A percentile compares a stretch with the other conserved stretches of the same genome.
phyloP scores from a whole-genome alignment of 2,329 filamentous ascomycete genomes.

The Trichophaea hybrida region DNA sequence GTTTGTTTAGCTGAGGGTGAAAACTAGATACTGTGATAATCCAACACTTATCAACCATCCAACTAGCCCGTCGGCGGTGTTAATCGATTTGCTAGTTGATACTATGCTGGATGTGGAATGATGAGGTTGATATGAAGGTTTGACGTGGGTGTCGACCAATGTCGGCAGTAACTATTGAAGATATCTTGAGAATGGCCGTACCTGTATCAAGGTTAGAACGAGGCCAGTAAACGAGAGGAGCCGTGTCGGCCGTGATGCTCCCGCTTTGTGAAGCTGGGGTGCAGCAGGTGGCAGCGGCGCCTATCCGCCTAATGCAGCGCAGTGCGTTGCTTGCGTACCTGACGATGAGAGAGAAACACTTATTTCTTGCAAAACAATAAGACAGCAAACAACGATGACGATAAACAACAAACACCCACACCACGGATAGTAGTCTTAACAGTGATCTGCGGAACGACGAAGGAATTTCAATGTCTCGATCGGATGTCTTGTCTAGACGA shows the following conservation, averaged over 20 bases:
- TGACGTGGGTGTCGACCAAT: not conserved
- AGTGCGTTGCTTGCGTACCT: not conserved
- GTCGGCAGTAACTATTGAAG: not conserved
- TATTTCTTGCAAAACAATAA: not conserved
- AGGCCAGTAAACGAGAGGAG: not conserved
- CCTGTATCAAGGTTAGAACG: not conserved
- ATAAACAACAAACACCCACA: not conserved
- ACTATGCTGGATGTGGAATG: not conserved
- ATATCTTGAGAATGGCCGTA: not conserved
- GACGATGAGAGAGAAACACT: not conserved
- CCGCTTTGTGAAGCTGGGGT: not conserved
- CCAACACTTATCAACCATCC: slow-evolving; percentile 5
- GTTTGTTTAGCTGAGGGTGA: slow-evolving; percentile 2
- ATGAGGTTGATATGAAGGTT: not conserved
- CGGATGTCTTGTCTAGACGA: not conserved
- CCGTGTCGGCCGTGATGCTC: not conserved
- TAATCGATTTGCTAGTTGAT: not conserved
- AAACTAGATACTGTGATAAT: slow-evolving; percentile 5
- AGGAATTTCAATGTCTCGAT: not conserved
- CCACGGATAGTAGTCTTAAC: not conserved
- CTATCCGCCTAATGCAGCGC: slow-evolving; percentile 1
- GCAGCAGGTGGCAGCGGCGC: not conserved
- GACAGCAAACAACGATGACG: not conserved
- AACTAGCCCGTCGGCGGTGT: slow-evolving; percentile 1
- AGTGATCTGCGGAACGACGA: not conserved